Conservation (phyloP, 2,329 filamentous ascomycete genomes). For the Teratosphaeria gauchensis region DNA sequence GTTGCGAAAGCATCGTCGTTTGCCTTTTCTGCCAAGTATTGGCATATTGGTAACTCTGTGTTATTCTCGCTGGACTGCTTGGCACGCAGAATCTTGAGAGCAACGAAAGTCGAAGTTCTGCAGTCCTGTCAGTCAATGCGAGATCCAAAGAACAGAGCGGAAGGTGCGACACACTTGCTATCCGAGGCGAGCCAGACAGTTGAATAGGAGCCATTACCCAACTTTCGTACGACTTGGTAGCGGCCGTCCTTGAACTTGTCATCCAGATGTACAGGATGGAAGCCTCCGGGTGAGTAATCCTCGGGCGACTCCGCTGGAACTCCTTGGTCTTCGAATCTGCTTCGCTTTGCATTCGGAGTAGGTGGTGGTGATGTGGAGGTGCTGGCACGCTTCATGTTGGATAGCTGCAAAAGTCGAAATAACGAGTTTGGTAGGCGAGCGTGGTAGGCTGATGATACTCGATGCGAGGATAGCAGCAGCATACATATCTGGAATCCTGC, state of each 20-base stretch:
- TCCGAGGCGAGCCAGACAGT: slow-evolving; percentile 21
- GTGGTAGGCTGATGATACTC: too few species aligned
- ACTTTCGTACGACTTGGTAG: slow-evolving; percentile 30
- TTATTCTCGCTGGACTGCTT: background rate
- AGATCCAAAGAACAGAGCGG: background rate
- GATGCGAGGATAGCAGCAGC: too few species aligned
- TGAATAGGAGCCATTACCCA: slow-evolving; percentile 30
- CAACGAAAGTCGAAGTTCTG: background rate
- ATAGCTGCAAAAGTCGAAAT: too few species aligned
- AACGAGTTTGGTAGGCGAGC: too few species aligned
- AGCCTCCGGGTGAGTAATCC: slow-evolving; percentile 16
- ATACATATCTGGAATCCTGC: too few species aligned
- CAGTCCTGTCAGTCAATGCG: background rate
- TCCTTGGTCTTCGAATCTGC: too few species aligned
- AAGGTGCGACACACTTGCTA: background rate
- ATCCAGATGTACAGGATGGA: slow-evolving; percentile 27
- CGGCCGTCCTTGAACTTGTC: slow-evolving; percentile 20
- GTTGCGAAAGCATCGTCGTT: too few species aligned
- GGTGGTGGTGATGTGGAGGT: too few species aligned
- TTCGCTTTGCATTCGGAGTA: too few species aligned
- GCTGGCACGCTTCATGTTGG: too few species aligned
- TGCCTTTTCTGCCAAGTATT: background rate
- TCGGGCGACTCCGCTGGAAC: background rate
- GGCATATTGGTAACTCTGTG: background rate
- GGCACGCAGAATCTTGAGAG: background rate